Evolutionary conservation across 1,284 basidiomycete species (phyloP), one percentile per base, ranked within the genome.

Genomic region (Boletus holoroseus): DNA sequence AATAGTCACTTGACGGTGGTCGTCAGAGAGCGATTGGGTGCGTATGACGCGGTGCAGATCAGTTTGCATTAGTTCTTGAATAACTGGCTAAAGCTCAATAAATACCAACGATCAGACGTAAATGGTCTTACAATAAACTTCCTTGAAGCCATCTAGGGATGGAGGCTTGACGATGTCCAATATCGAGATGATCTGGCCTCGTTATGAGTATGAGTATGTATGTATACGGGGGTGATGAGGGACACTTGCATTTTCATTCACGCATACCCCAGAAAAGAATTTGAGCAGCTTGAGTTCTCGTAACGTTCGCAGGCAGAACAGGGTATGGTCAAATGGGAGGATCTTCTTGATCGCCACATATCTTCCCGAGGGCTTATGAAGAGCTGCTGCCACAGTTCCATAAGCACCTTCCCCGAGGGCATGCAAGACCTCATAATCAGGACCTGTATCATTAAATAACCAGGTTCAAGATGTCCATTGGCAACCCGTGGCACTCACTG

Each of bases 1-100:
- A 34, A 49, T 67, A 53, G 16, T 54, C 61, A 81, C 81, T 73
- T 92, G 91, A 66, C 85, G 91, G 63, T 94, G 93, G 69, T 96
- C 93, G 64, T 94, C 91, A 27, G 84, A 86, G 43, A 94, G 76
- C 55, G 88, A 82, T 64, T 94, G 91, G 2, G 89, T 93, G 40
- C 91, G 79, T 63, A 94, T 92, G 52, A 94, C 91, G 16, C 91
- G 83, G 68, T 94, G 91, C 62, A 94, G 73, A 65, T 94, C 90
- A 1, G 88, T 92, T 67, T 94, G 91, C 83, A 94, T 92, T 44
- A 94, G 75, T 68, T 94, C 91, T 67, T 92, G 89, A 56, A 95
- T 86, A 56, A 94, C 82, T 85, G 59, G 13, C 44, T 20, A 27
- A 44, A 44, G 36, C 53, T 58, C 12, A 40, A 40, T 51, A 20